phyloP scores from a whole-genome alignment of 2,329 filamentous ascomycete species.

The Phyllosticta citribraziliensis region DNA sequence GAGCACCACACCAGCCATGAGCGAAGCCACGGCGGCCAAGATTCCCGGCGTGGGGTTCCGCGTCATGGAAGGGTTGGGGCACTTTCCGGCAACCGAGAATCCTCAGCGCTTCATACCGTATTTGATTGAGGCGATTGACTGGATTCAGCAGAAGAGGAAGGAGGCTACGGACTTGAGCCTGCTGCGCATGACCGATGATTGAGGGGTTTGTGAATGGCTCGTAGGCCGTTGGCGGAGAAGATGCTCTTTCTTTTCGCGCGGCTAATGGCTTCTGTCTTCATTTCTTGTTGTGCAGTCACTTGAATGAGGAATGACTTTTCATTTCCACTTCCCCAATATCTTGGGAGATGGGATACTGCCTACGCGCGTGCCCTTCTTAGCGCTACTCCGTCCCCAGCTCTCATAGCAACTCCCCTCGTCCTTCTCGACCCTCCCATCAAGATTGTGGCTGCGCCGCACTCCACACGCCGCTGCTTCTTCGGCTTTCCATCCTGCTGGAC shows the following conservation, averaged over 20 bases:
- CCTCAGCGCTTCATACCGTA: slow-evolving; percentile 30
- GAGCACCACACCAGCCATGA: slow-evolving; percentile 38
- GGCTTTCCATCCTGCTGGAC: too few relatives aligned
- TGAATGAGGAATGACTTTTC: neutral
- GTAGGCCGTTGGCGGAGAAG: neutral
- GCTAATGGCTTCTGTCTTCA: neutral
- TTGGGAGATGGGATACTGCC: too few relatives aligned
- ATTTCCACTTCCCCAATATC: neutral
- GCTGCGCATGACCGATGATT: slow-evolving; percentile 10
- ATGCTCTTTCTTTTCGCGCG: neutral
- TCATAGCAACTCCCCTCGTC: too few relatives aligned
- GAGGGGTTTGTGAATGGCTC: neutral
- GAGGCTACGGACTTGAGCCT: slow-evolving; percentile 4
- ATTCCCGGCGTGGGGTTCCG: slow-evolving; percentile 36
- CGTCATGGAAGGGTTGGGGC: slow-evolving; percentile 37
- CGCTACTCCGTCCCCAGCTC: too few relatives aligned
- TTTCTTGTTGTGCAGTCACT: neutral
- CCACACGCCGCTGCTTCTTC: too few relatives aligned
- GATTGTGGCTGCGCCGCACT: too few relatives aligned
- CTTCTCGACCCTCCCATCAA: too few relatives aligned
- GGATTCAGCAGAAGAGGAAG: slow-evolving; percentile 20
- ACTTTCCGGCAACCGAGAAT: slow-evolving; percentile 40
- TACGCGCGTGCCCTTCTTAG: too few relatives aligned
- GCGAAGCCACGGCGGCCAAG: slow-evolving; percentile 37
- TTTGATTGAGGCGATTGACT: slow-evolving; percentile 29